Evolutionary conservation across 164 flowering plant species (phyloP).

Genomic region (Umbellularia californica): DNA sequence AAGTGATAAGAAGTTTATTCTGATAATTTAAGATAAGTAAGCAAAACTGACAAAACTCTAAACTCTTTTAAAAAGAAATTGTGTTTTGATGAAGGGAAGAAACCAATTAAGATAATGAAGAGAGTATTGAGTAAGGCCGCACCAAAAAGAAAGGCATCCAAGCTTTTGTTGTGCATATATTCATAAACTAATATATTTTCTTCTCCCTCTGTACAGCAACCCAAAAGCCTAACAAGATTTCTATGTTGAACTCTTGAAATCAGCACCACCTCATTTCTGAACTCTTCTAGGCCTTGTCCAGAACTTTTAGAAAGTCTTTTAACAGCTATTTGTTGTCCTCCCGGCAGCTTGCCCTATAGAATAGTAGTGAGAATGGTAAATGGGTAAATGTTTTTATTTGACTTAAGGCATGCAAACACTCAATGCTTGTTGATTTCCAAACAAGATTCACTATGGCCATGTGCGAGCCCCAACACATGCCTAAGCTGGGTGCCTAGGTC

Average conservation of each 20-base stretch:
- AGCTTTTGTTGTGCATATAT: conserved; percentile 32
- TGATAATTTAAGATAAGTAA: neutral
- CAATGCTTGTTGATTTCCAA: neutral
- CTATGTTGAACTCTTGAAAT: conserved; percentile 40
- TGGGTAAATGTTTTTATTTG: neutral
- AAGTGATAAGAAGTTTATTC: too few species aligned
- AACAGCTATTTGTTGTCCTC: conserved; percentile 36
- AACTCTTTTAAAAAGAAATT: too few species aligned
- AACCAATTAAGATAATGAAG: neutral
- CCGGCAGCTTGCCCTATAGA: conserved; percentile 26
- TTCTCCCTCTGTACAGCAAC: conserved; percentile 30
- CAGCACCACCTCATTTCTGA: conserved; percentile 31
- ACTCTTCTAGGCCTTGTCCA: conserved; percentile 32
- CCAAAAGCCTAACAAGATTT: conserved; percentile 39
- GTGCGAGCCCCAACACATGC: neutral
- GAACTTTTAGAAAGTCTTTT: conserved; percentile 39
- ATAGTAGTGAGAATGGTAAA: neutral
- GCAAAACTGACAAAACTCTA: too few species aligned
- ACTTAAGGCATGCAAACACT: neutral
- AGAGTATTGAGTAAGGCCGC: neutral
- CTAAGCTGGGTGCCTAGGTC: neutral
- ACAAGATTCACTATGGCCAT: neutral
- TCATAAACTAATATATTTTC: conserved; percentile 41
- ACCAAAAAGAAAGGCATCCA: conserved; percentile 33
- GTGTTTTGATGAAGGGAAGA: neutral